Conservation (phyloP, 1,139 yeast genomes). For the Blastobotrys persicus region DNA sequence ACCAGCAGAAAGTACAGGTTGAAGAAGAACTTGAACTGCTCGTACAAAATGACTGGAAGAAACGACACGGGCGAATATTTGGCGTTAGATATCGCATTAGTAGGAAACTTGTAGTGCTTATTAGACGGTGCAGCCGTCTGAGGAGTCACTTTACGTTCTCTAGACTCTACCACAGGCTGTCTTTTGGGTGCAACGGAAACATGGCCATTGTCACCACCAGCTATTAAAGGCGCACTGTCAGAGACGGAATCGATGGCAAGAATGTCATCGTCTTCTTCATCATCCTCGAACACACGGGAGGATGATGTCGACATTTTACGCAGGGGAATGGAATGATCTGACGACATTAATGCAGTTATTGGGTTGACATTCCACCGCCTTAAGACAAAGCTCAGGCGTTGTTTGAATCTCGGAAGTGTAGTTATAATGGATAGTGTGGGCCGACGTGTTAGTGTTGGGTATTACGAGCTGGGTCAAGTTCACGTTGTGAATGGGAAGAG, state of each 20-base stretch:
- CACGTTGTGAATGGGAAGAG: no score
- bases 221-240: constrained; percentile 21
- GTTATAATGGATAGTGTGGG: not conserved
- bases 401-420: not conserved
- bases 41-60: constrained; percentile 83
- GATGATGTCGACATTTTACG: constrained; percentile 20
- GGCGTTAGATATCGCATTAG: constrained; percentile 90
- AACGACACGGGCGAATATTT: constrained; percentile 88
- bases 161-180: not conserved
- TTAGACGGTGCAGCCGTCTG: constrained; percentile 17
- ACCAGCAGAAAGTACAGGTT: constrained; percentile 88
- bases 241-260: constrained; percentile 10
- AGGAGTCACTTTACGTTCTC: constrained; percentile 18
- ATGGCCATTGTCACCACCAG: not conserved
- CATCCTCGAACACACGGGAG: constrained; percentile 11
- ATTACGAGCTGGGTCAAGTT: no score
- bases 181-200: not conserved
- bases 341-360: constrained; percentile 15
- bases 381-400: constrained; percentile 2
- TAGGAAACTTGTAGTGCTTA: constrained; percentile 46
- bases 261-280: constrained; percentile 18
- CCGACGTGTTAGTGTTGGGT: no score
- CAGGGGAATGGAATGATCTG: constrained; percentile 19
- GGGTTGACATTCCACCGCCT: constrained; percentile 7
- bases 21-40: constrained; percentile 95